These are phyloP conservation scores for Fusarium brachygibbosum DNA, from an alignment of 2,329 filamentous ascomycete species.

Conservation along the genomic window DNA sequence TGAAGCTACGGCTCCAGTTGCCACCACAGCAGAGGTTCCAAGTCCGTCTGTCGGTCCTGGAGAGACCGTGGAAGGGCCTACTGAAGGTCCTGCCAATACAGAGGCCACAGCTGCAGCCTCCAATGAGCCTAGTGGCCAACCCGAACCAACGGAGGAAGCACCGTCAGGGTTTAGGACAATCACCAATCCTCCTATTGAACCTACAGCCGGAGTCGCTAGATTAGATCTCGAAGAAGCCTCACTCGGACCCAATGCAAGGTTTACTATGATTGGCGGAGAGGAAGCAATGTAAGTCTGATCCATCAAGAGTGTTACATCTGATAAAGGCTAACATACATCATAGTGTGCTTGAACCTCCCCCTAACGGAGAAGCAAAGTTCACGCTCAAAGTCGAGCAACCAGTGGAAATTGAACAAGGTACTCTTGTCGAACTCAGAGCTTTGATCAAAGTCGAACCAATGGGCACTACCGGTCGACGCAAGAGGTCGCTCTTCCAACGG, in stretches of 20 bases:
- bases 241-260: not conserved
- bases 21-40: not conserved
- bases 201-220: not conserved
- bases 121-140: not conserved
- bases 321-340: not conserved
- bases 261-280: not conserved
- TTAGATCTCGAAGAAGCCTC: not conserved
- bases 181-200: too few species aligned
- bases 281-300: not conserved
- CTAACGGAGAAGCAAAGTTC: not conserved
- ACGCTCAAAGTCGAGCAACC: not conserved
- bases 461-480: not conserved
- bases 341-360: not conserved
- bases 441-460: not conserved
- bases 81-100: not conserved
- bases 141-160: not conserved
- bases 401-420: not conserved
- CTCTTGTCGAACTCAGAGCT: not conserved
- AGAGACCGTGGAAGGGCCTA: not conserved
- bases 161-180: not conserved
- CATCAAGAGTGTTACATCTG: fast-evolving
- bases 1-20: fast-evolving
- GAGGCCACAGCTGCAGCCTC: not conserved
- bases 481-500: not conserved
- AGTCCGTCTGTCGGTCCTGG: fast-evolving